Evolutionary conservation across 139 green algal genomes (phyloP).

Genomic region (Chlorella sp.): DNA sequence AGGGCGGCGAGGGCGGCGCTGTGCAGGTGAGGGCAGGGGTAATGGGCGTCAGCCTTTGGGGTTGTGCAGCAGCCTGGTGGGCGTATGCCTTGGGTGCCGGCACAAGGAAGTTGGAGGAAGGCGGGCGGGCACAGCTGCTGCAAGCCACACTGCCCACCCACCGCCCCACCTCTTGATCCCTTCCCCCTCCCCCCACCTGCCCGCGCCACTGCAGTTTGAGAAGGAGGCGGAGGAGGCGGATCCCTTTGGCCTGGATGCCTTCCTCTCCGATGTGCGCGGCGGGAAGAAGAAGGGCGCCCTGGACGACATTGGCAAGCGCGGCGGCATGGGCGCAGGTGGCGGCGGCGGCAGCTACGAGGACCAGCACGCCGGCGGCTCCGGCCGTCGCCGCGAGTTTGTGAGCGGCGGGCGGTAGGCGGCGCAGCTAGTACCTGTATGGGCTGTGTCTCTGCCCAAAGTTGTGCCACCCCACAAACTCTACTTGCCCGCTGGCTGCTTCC

Average conservation of each 20-base stretch:
- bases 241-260: conserved; percentile 95
- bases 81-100: background rate
- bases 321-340: conserved; percentile 76
- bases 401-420: conserved; percentile 5
- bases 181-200: background rate
- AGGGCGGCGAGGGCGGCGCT: conserved; percentile 39
- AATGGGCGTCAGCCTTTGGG: no score
- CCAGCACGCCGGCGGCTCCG: conserved; percentile 58
- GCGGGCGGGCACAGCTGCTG: no score
- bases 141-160: background rate
- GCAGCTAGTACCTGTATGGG: background rate
- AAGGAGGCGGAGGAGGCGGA: conserved; percentile 82
- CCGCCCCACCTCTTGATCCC: background rate
- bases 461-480: no score
- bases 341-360: conserved; percentile 65
- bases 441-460: background rate
- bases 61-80: no score
- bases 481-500: background rate
- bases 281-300: conserved; percentile 67
- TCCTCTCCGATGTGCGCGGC: conserved; percentile 79
- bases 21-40: conserved; percentile 20
- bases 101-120: background rate
- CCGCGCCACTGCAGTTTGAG: conserved; percentile 95
- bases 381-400: conserved; percentile 54
- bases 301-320: conserved; percentile 69